Conservation (phyloP, 2,329 filamentous ascomycete species). For the Ophiostoma fasciatum region DNA sequence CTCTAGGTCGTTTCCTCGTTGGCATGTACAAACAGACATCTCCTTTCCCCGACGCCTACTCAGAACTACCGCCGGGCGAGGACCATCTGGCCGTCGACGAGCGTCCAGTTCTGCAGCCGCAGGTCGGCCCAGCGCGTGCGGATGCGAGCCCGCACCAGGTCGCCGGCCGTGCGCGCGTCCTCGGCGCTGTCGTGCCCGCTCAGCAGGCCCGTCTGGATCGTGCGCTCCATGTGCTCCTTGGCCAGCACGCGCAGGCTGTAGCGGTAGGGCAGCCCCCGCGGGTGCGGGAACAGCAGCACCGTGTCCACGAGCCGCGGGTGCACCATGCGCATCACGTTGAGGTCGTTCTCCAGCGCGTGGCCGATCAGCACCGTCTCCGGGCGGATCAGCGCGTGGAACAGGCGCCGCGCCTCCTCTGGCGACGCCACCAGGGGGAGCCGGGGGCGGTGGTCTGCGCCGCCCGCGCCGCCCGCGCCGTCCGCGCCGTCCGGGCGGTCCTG, state of each 20-base stretch:
- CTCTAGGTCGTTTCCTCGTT: too few relatives aligned
- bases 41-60: too few relatives aligned
- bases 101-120: slow-evolving; percentile 50
- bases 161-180: slow-evolving; percentile 78
- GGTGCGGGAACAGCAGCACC: slow-evolving; percentile 56
- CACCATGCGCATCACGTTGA: slow-evolving; percentile 44
- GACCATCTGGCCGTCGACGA: slow-evolving; percentile 28
- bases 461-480: too few relatives aligned
- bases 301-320: slow-evolving; percentile 14
- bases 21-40: too few relatives aligned
- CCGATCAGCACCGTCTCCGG: slow-evolving; percentile 75
- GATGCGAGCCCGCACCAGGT: slow-evolving; percentile 46
- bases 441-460: slow-evolving; percentile 15
- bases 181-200: slow-evolving; percentile 82
- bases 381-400: slow-evolving; percentile 63
- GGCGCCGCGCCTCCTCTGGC: slow-evolving; percentile 55
- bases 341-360: slow-evolving; percentile 88
- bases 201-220: slow-evolving; percentile 48
- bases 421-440: slow-evolving; percentile 60
- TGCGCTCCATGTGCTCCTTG: slow-evolving; percentile 50
- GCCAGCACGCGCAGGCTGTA: slow-evolving; percentile 64
- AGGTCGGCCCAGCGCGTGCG: slow-evolving; percentile 19
- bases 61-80: too few relatives aligned
- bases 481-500: too few relatives aligned
- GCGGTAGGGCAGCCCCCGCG: slow-evolving; percentile 59